phyloP scores from a whole-genome alignment of 352 stramenopile genomes.

The Nannochloropsis limnetica region DNA sequence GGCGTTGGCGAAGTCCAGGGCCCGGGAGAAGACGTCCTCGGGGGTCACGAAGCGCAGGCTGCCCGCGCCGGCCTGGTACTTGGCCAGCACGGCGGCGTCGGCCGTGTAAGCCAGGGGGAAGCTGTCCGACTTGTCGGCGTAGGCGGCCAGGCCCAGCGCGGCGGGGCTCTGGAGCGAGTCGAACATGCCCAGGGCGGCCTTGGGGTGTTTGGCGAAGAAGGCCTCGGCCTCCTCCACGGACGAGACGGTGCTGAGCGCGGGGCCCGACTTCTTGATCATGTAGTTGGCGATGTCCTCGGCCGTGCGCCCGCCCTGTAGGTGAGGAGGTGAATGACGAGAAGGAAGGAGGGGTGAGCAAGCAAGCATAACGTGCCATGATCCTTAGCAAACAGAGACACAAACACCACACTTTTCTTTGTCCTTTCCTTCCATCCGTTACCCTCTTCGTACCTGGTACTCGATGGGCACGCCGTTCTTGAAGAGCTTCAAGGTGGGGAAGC shows the following conservation, averaged over 20 bases:
- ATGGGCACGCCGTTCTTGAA: conserved; percentile 67
- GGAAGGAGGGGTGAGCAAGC: neutral
- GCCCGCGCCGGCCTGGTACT: conserved; percentile 56
- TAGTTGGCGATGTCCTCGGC: conserved; percentile 64
- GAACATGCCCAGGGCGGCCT: conserved; percentile 70
- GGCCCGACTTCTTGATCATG: conserved; percentile 75
- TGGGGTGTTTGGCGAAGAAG: conserved; percentile 70
- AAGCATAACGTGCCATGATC: too few species aligned
- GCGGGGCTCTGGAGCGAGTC: conserved; percentile 58
- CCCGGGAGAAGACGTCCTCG: conserved; percentile 38
- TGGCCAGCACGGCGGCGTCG: conserved; percentile 62
- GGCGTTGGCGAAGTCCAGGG: conserved; percentile 43
- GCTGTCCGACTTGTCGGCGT: conserved; percentile 56
- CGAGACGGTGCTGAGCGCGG: conserved; percentile 68
- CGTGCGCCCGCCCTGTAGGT: conserved; percentile 63
- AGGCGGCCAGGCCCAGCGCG: conserved; percentile 67
- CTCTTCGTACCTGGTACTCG: conserved; percentile 64
- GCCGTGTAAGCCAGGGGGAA: conserved; percentile 65
- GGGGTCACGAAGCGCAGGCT: conserved; percentile 44
- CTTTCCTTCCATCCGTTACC: conserved; percentile 2
- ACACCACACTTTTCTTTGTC: neutral
- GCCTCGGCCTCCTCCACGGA: conserved; percentile 62
- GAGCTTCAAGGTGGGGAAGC: conserved; percentile 82
- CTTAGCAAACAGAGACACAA: neutral
- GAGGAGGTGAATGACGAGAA: neutral